These are phyloP conservation scores for Fraxinus paxiana DNA, from an alignment of 305 asterid species.

Conservation along the genomic window DNA sequence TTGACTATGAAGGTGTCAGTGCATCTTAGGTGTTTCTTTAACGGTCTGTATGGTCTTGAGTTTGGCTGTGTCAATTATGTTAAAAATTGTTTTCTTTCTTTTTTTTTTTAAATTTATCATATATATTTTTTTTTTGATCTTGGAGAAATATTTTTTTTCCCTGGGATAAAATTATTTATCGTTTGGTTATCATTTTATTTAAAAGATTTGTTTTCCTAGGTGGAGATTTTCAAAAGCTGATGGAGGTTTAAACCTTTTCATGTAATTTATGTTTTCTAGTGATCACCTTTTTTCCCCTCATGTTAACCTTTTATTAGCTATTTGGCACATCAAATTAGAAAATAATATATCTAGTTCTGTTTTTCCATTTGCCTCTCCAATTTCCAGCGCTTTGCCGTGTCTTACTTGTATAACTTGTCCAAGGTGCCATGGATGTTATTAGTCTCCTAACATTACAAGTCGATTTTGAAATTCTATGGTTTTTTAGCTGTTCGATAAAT, in stretches of 20 bases:
- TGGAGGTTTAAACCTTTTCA: neutral
- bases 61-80: constrained; percentile 11
- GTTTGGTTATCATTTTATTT: neutral
- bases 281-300: neutral
- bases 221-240: neutral
- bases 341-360: constrained; percentile 4
- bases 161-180: neutral
- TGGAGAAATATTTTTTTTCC: neutral
- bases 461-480: neutral
- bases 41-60: neutral
- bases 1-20: neutral
- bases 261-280: neutral
- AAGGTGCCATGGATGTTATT: neutral
- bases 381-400: neutral
- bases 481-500: constrained; percentile 4
- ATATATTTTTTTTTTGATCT: neutral
- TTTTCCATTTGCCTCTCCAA: neutral
- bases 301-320: constrained; percentile 4
- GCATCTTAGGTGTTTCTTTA: neutral
- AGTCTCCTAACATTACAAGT: constrained; percentile 4
- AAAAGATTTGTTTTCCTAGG: neutral
- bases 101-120: neutral
- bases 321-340: constrained; percentile 5
- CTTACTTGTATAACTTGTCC: constrained; percentile 10
- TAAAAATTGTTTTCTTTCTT: neutral